Evolutionary conservation across 257 asterid species (phyloP), one percentile per base, ranked within the genome.

Genomic region (Salvia hispanica): DNA sequence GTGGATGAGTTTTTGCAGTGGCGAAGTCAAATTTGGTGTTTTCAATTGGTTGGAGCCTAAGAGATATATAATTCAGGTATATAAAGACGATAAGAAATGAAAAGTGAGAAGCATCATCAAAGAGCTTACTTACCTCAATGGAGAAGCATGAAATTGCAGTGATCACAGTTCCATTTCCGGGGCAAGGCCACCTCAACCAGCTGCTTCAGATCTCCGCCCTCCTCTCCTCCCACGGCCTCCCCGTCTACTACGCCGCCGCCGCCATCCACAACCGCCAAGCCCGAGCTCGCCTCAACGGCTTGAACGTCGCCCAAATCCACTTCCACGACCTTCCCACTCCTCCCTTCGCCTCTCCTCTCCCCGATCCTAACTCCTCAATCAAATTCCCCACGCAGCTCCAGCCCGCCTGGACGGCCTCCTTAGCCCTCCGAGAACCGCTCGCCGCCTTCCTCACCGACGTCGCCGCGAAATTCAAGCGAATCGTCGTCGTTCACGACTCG

Each of bases 261-360:
- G 28, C 54, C 54, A 15, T 48, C 54, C 54, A 48, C 54, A 48
- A 48, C 25, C 25, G 54, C 28, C 54, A n/a, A 48, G 54, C 54
- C 10, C 16, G 15, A 6, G 3, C 25, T 16, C 54, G 25, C 54
- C 14, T 14, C 54, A 48, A 48, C 28, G 54, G 25, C 54, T 6
- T 48, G 42, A 37, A 37, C 42, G 42, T 6, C 54, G 2, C 54
- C 54, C 16, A 48, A 6, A 48, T 48, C 54, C 21, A 48, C 25
- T 48, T 48, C 54, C 54, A 14, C 21, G 54, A 48, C 25, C 15
- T 14, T 16, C 54, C 9, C 6, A 14, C 10, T 15, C 15, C 25
- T 5, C 54, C 52, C n/a, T 13, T 12, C 16, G 25, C 54, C 15
- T 48, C 25, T 7, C 54, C 52, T 46, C 52, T 12, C 7, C 54